Evolutionary conservation across 176 grass and related monocot genomes (phyloP), one percentile per base, ranked within the genome.

Genomic region (Hsuehochloa calcarea): DNA sequence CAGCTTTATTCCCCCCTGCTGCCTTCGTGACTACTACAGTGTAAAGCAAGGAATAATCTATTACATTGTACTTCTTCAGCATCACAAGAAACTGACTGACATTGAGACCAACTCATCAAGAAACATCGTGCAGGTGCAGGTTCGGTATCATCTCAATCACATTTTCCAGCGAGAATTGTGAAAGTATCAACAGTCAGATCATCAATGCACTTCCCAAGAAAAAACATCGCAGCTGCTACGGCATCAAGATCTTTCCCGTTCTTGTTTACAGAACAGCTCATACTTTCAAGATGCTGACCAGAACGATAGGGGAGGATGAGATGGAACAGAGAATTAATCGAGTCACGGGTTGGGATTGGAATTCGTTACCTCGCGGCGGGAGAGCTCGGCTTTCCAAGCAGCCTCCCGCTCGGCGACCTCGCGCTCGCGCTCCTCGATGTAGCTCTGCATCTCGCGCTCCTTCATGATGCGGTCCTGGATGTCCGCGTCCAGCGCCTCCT

Each of bases 361-460:
- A 7, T n/a, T 15, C 14, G 91, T 64, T 71, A 99, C 96, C 91
- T 96, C 91, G 39, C 91, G 91, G 45, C 96, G 93, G 51, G 93
- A 99, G 70, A 99, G 96, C 60, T 99, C 93, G 23, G 91, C 93
- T 44, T 99, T 99, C 93, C 96, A 99, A 15, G 96, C 93, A 25
- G 96, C 93, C 86, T 99, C 93, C 70, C 93, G 52, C 90, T 99
- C 93, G 77, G 96, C 91, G 87, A 96, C 96, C 90, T 99, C 96
- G 67, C 96, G 89, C 86, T 99, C 93, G 51, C 91, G 88, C 90
- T 99, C 93, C 90, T 99, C 84, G 86, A 96, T 99, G 86, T 99
- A 99, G 88, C 96, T 96, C 86, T 99, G 96, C 93, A 97, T 92
- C 88, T 99, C 93, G 34, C 91, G 84, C 91, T 99, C 93, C 93